Evolutionary conservation across 805 yeast genomes (phyloP).

Genomic region (Yamadazyma sp.): DNA sequence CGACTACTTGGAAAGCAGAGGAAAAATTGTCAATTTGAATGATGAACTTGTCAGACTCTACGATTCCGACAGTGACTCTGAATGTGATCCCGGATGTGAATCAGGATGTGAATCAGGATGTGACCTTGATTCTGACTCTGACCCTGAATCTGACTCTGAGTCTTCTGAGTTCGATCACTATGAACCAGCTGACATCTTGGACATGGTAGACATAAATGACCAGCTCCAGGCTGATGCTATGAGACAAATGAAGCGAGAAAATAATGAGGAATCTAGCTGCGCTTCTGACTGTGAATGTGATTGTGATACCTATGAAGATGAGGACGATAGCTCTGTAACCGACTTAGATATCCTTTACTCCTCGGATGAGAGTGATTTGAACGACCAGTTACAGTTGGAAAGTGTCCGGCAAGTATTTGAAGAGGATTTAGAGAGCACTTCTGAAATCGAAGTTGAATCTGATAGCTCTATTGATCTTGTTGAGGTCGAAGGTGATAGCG

Average conservation of each 20-base stretch:
- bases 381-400: constrained; percentile 37
- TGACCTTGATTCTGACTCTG: constrained; percentile 4
- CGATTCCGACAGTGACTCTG: constrained; percentile 19
- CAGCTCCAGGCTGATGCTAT: constrained; percentile 36
- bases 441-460: constrained; percentile 22
- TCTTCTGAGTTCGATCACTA: constrained; percentile 13
- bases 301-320: constrained; percentile 3
- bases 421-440: constrained; percentile 33
- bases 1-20: constrained; percentile 26
- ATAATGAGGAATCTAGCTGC: constrained; percentile 17
- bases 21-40: constrained; percentile 28
- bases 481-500: constrained; percentile 35
- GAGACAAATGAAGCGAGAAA: constrained; percentile 1
- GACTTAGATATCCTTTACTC: constrained; percentile 28
- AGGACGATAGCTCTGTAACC: constrained; percentile 19
- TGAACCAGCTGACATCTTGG: constrained; percentile 33
- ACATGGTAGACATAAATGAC: constrained; percentile 39
- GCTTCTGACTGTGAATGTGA: constrained; percentile 11
- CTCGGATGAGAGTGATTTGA: constrained; percentile 28
- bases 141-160: constrained; percentile 8
- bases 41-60: constrained; percentile 29
- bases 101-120: constrained; percentile 16
- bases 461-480: constrained; percentile 25
- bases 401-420: constrained; percentile 35
- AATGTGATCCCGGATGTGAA: constrained; percentile 12